Base-by-base conservation (phyloP, 257 asterid species). In the Nicotiana noctiflora region DNA sequence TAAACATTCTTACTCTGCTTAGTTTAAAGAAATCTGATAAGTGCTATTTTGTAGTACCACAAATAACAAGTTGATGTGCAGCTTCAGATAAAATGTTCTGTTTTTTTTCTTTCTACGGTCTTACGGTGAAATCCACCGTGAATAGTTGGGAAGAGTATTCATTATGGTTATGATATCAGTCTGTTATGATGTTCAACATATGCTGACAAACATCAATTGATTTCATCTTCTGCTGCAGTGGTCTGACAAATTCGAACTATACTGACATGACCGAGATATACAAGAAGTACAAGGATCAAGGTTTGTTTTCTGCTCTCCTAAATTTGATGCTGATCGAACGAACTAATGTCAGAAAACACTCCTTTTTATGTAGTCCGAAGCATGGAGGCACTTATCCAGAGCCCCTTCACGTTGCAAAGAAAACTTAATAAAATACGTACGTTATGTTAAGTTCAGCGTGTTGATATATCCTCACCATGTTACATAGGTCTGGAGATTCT, bases 181-280 rank as follows among this genome's bases (percentile, higher is more conserved):
- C 56, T 72, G 13, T 44, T 18, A 13, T 40, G 11, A 8, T 72
- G 14, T 21, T 46, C 46, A 14, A 72, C 23, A 14, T 23, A 3
- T 49, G 23, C 23, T 14, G 11, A 23, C 15, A 13, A 23, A 4
- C 0, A 5, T 23, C 0, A 13, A 44, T 21, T 72, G 19, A 75
- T 44, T 76, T 29, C 6, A 61, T 70, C 23, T 76, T 27, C 46
- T 88, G 80, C 32, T 91, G 88, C 95, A 95, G 98, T 87, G 97
- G 98, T 31, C 91, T 95, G 77, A 81, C 98, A 80, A 87, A 91
- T 83, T 89, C 98, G 10, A 95, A 95, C 80, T 93, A 93, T 89
- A 85, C 93, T 0, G 98, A 93, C 86, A 56, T 95, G 89, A 84
- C 92, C 0, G 81, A 87, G 83, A 8, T 95, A n/a, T 93, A 95